Evolutionary conservation across 2,329 filamentous ascomycete species (phyloP).

Genomic region (Aaosphaeria arxii): DNA sequence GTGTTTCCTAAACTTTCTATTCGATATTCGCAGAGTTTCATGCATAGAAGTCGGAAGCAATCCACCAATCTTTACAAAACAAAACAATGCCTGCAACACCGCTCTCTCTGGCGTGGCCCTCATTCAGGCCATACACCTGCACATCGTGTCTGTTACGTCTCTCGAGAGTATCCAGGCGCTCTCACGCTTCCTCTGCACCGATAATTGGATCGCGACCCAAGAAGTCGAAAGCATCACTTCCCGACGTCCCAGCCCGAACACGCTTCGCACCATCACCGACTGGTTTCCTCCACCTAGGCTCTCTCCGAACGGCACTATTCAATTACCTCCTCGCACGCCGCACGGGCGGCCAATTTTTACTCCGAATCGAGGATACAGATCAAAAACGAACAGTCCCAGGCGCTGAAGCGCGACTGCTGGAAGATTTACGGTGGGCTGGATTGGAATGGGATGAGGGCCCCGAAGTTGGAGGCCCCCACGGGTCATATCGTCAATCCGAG

Average conservation of each 20-base stretch:
- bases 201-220: too few species aligned
- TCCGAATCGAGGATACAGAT: slow-evolving; percentile 94
- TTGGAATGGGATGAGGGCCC: slow-evolving; percentile 94
- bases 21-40: too few species aligned
- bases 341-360: slow-evolving; percentile 83
- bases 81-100: too few species aligned
- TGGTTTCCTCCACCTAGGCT: slow-evolving; percentile 88
- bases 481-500: slow-evolving; percentile 87
- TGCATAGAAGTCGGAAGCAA: too few species aligned
- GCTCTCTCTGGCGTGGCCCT: too few species aligned
- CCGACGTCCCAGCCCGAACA: slow-evolving; percentile 53
- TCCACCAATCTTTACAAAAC: too few species aligned
- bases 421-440: slow-evolving; percentile 85
- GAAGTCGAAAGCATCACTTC: slow-evolving; percentile 15
- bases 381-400: slow-evolving; percentile 78
- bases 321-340: slow-evolving; percentile 88
- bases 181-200: too few species aligned
- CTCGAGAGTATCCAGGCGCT: too few species aligned
- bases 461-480: slow-evolving; percentile 73
- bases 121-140: too few species aligned
- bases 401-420: slow-evolving; percentile 73
- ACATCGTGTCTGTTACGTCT: too few species aligned
- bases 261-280: slow-evolving; percentile 96
- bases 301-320: slow-evolving; percentile 88
- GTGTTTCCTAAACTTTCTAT: too few species aligned